Percentiles rank a stretch among this genome's conserved stretches.
phyloP scores from a whole-genome alignment of 108 stramenopile genomes.

The Pseudonitzschia multiseries region DNA sequence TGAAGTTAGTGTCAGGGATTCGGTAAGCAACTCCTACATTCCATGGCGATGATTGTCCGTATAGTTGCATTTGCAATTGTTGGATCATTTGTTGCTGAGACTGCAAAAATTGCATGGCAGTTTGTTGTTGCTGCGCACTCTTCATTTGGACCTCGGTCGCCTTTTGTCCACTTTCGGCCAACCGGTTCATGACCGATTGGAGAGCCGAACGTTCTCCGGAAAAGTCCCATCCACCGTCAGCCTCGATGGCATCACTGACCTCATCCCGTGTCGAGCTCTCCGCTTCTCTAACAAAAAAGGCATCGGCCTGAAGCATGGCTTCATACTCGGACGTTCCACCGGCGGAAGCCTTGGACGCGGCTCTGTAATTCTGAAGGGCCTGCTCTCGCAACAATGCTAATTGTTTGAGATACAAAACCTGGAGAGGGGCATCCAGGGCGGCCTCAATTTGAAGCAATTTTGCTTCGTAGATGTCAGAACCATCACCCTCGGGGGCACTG shows the following conservation, averaged over 20 bases:
- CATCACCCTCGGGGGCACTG: slow-evolving; percentile 77
- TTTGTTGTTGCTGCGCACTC: slow-evolving; percentile 83
- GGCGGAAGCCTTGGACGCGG: slow-evolving; percentile 60
- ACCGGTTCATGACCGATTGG: slow-evolving; percentile 82
- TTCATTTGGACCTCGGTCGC: slow-evolving; percentile 76
- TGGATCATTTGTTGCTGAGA: slow-evolving; percentile 95
- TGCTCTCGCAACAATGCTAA: slow-evolving; percentile 81
- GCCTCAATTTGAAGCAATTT: slow-evolving; percentile 88
- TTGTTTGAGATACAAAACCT: slow-evolving; percentile 90
- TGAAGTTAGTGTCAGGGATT: slow-evolving; percentile 96
- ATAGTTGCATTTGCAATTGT: slow-evolving; percentile 92
- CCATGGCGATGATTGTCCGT: slow-evolving; percentile 91
- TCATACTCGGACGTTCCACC: slow-evolving; percentile 88
- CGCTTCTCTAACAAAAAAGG: slow-evolving; percentile 79
- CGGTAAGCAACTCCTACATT: slow-evolving; percentile 95
- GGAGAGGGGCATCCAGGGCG: slow-evolving; percentile 87
- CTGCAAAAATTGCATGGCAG: slow-evolving; percentile 93
- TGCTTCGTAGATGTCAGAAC: slow-evolving; percentile 76
- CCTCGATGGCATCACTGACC: slow-evolving; percentile 31
- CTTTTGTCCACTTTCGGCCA: slow-evolving; percentile 80
- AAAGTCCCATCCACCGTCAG: slow-evolving; percentile 71
- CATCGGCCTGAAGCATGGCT: slow-evolving; percentile 93
- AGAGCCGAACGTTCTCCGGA: slow-evolving; percentile 75
- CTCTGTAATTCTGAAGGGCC: slow-evolving; percentile 84
- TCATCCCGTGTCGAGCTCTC: slow-evolving; percentile 78